Evolutionary conservation across 2,329 filamentous ascomycete genomes (phyloP), one percentile per base, ranked within the genome.

Genomic region (Fusarium sp.): DNA sequence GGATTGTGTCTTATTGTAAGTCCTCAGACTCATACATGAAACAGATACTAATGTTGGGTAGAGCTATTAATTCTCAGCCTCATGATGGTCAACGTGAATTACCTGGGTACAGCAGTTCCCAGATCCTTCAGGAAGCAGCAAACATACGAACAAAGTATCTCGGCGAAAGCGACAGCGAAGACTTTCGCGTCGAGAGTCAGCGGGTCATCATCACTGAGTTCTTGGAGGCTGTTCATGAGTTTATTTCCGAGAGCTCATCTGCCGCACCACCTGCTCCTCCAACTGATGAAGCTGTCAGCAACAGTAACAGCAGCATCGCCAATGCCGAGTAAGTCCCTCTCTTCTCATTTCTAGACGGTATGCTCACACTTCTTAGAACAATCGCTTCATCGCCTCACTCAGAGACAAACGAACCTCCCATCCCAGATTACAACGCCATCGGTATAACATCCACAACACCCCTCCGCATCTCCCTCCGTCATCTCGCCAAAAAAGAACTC

Each of bases 391-490:
- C 74, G 18, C 64, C 72, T 4, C 71, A 75, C 55, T 75, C 74
- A 12, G 74, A 73, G 32, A 57, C 55, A 11, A 50, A 63, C 4
- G 66, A 71, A 11, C 67, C 66, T n/a, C 67, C 67, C 11, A 66
- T 69, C 43, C 75, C 72, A 11, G 73, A 74, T 41, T 75, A 75
- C 64, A 63, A 75, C 40, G 72, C 74, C 45, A 74, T 76, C 14
- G 69, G 68, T 40, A 71, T 75, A 61, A 69, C 72, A 48, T 68
- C 72, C 54, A 73, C 68, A 37, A 68, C 72, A 2, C 75, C 75
- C 8, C 55, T 74, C 1, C 53, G 61, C 47, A 74, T 77, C 46
- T 68, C 55, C 45, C 69, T 77, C 30, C 66, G 66, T 23, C 75
- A 77, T 55, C 20, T 77, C 13, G 64, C 66, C 46, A 76, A 76